Evolutionary conservation across 2,329 filamentous ascomycete species (phyloP), one percentile per base, ranked within the genome.

Genomic region (Pleurostoma richardsiae): DNA sequence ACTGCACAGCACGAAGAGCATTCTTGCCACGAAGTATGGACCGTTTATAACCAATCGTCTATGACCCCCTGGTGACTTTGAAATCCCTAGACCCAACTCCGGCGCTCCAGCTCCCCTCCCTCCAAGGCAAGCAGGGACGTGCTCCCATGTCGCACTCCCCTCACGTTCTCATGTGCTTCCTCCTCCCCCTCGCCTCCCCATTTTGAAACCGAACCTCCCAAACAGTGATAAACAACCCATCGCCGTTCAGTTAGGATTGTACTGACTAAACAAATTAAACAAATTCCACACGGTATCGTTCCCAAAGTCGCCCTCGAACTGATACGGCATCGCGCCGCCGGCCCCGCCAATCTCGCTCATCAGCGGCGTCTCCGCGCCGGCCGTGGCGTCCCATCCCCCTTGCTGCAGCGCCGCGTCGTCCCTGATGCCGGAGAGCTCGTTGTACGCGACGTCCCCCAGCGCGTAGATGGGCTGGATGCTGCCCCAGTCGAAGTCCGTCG

Each of bases 371-470:
- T 51, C 42, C n/a, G 39, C 47, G 7, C 54, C 47, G 48, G 53
- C 55, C 29, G 49, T 47, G 47, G 52, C 51, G 29, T 56, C 33
- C 36, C 59, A 51, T 6, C 51, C 31, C n/a, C 55, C 53, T 19
- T 19, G 19, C 19, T 19, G 19, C 19, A 19, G 19, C 19, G 19
- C 19, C 19, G 19, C 19, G 46, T 58, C 54, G 41, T 59, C 61
- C 3, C 61, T 60, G 8, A 71, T 63, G n/a, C 69, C 73, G 10
- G 67, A 70, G 4, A 82, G 63, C 31, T 82, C 73, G 52, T 82
- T 79, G 55, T 76, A 82, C 1, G 79, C 62, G 4, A 83, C 63
- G 52, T 83, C 79, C 26, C 74, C 72, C 48, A 76, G 79, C 0
- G 79, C 74, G 46, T 79, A 80, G 49, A 82, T 70, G 11, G 78